Percentiles rank a stretch among this genome's conserved stretches.
These are phyloP conservation scores for Phialophora expanda DNA, from an alignment of 2,329 filamentous ascomycete genomes.

Conservation along the genomic window DNA sequence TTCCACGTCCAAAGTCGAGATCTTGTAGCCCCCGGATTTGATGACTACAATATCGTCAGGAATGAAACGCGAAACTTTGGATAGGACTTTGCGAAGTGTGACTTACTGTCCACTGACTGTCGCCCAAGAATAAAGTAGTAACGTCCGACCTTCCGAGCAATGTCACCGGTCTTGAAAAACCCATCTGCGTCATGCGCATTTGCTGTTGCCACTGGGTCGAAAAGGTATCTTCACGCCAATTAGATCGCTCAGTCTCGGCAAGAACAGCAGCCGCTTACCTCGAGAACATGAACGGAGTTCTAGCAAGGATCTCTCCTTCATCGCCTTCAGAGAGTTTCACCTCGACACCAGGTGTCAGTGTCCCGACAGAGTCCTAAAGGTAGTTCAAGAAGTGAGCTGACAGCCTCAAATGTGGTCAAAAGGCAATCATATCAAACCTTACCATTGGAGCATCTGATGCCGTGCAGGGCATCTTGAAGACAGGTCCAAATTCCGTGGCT, in stretches of 20 bases:
- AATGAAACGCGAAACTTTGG: background rate
- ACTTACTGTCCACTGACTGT: slow-evolving; percentile 49
- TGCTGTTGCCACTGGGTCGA: slow-evolving; percentile 41
- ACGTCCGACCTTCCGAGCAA: slow-evolving; percentile 35
- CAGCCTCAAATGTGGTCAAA: no score
- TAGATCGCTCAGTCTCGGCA: slow-evolving; percentile 28
- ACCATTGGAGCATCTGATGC: slow-evolving; percentile 29
- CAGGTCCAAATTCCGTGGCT: slow-evolving; percentile 51
- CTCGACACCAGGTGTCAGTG: slow-evolving; percentile 46
- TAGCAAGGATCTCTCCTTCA: slow-evolving; percentile 54
- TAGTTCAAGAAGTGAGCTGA: no score
- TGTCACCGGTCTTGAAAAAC: slow-evolving; percentile 50
- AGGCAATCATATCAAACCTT: no score
- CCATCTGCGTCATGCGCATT: slow-evolving; percentile 41
- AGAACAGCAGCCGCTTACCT: slow-evolving; percentile 32
- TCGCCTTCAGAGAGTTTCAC: slow-evolving; percentile 51
- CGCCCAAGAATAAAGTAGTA: slow-evolving; percentile 55
- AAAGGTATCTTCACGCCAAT: slow-evolving; percentile 46
- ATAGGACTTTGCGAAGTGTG: background rate
- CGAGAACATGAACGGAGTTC: slow-evolving; percentile 48
- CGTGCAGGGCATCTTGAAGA: slow-evolving; percentile 48
- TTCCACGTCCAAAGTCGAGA: slow-evolving; percentile 56
- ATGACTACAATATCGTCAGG: slow-evolving; percentile 43
- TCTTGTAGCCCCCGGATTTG: slow-evolving; percentile 58
- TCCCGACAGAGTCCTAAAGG: slow-evolving; percentile 40